phyloP scores from a whole-genome alignment of 148 eudicot genomes.

The Camellia sinensis region DNA sequence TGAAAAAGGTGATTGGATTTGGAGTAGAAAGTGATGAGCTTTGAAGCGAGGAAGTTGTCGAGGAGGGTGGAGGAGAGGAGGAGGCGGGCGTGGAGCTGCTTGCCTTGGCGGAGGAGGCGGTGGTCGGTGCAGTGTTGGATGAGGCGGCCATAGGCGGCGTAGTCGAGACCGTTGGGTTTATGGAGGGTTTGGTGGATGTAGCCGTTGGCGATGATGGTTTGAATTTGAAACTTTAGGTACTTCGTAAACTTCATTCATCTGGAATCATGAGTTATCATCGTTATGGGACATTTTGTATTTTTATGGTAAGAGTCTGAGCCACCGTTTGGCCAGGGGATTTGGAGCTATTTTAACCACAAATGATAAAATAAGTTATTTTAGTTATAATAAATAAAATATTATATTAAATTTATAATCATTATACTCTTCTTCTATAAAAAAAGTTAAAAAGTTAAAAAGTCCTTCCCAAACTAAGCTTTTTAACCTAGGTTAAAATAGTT shows the following conservation, averaged over 20 bases:
- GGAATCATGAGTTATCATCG: background rate
- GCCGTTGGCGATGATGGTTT: background rate
- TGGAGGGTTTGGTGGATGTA: constrained; percentile 19
- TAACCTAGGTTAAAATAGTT: too few species aligned
- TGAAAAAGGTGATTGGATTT: too few species aligned
- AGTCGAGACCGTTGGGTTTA: constrained; percentile 28
- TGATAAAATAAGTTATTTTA: too few species aligned
- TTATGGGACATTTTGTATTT: too few species aligned
- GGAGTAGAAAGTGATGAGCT: constrained; percentile 42
- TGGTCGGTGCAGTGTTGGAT: constrained; percentile 53
- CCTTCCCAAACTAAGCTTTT: too few species aligned
- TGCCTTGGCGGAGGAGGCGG: constrained; percentile 44
- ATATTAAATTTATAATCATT: too few species aligned
- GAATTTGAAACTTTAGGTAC: constrained; percentile 7
- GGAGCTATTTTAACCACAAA: too few species aligned
- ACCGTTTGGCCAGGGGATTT: too few species aligned
- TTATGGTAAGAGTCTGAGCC: too few species aligned
- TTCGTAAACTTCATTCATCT: constrained; percentile 41
- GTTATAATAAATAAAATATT: too few species aligned
- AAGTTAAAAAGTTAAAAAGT: too few species aligned
- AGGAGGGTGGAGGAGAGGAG: constrained; percentile 30
- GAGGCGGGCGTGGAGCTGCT: constrained; percentile 55
- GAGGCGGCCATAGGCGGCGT: constrained; percentile 42
- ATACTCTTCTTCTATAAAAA: too few species aligned
- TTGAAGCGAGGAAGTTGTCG: constrained; percentile 60